phyloP scores from a whole-genome alignment of 2,329 filamentous ascomycete species.

The Phialocephala sp. region DNA sequence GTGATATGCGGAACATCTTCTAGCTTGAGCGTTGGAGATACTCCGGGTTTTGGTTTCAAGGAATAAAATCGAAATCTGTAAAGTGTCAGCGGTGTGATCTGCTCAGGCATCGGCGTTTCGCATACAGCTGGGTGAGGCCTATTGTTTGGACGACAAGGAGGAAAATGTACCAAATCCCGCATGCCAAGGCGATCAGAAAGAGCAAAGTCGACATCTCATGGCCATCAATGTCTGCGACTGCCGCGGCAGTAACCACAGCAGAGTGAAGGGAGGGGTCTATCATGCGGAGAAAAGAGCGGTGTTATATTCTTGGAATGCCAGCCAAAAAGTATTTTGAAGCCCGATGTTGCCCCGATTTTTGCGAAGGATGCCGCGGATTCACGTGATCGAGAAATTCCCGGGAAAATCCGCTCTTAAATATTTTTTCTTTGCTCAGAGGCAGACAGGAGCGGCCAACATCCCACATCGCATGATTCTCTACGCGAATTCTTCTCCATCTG shows the following conservation, averaged over 20 bases:
- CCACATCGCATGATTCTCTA: slow-evolving; percentile 8
- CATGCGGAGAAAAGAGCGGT: background rate
- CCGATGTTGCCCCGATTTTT: background rate
- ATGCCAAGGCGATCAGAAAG: slow-evolving; percentile 50
- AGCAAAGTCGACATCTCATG: slow-evolving; percentile 34
- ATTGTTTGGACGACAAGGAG: slow-evolving; percentile 61
- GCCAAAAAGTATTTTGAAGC: background rate
- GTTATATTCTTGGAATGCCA: background rate
- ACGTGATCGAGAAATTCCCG: background rate
- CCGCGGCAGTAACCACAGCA: background rate
- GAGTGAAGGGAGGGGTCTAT: background rate
- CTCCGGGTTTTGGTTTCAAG: slow-evolving; percentile 52
- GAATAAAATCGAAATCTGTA: slow-evolving; percentile 61
- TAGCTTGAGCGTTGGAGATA: slow-evolving; percentile 56
- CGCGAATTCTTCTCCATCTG: slow-evolving; percentile 2
- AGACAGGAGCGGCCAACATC: background rate
- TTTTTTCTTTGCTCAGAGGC: background rate
- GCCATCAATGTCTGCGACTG: background rate
- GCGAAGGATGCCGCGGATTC: background rate
- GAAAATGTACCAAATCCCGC: slow-evolving; percentile 58
- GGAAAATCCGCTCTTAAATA: slow-evolving; percentile 2
- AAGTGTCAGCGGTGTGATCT: slow-evolving; percentile 18
- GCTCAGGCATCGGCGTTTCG: background rate
- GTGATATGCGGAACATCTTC: slow-evolving; percentile 80
- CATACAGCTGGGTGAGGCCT: slow-evolving; percentile 61